Percentiles rank a stretch among this genome's conserved stretches.
These are phyloP conservation scores for Epichloe typhina DNA, from an alignment of 2,329 filamentous ascomycete genomes.

Conservation along the genomic window DNA sequence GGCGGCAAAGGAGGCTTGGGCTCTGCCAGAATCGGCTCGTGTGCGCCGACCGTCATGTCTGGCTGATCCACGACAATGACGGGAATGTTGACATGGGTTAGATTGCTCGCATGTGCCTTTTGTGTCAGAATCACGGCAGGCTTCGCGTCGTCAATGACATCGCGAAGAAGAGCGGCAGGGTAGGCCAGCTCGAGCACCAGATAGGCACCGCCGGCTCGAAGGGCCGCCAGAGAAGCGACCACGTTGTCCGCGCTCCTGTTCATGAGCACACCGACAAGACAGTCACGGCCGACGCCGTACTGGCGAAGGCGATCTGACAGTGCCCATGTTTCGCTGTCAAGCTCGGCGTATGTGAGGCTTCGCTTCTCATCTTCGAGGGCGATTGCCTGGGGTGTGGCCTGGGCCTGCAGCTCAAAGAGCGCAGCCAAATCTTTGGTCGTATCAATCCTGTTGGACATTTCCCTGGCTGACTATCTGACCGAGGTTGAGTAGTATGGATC, in stretches of 20 bases:
- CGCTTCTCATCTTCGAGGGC: slow-evolving; percentile 59
- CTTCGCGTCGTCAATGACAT: slow-evolving; percentile 63
- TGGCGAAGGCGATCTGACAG: slow-evolving; percentile 51
- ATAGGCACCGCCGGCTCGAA: slow-evolving; percentile 68
- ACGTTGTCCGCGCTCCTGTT: slow-evolving; percentile 68
- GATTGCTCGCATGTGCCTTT: slow-evolving; percentile 47
- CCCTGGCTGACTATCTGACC: background rate
- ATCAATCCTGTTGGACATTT: slow-evolving; percentile 55
- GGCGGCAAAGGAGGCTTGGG: slow-evolving; percentile 39
- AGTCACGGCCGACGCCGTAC: slow-evolving; percentile 59
- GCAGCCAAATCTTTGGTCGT: slow-evolving; percentile 58
- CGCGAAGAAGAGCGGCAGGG: slow-evolving; percentile 57
- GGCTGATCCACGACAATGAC: slow-evolving; percentile 50
- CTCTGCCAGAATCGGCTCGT: slow-evolving; percentile 15
- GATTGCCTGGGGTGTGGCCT: slow-evolving; percentile 52
- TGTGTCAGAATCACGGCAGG: slow-evolving; percentile 61
- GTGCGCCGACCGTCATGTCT: slow-evolving; percentile 14
- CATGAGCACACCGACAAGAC: slow-evolving; percentile 62
- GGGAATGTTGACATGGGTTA: slow-evolving; percentile 45
- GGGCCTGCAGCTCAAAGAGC: slow-evolving; percentile 57
- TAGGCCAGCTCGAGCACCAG: slow-evolving; percentile 71
- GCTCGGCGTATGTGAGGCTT: slow-evolving; percentile 58
- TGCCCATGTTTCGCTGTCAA: slow-evolving; percentile 53
- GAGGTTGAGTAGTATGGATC: background rate
- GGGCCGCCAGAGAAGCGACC: slow-evolving; percentile 63